Conservation (phyloP, 441 rosid genomes). For the Cnidoscolus chayamansa region DNA sequence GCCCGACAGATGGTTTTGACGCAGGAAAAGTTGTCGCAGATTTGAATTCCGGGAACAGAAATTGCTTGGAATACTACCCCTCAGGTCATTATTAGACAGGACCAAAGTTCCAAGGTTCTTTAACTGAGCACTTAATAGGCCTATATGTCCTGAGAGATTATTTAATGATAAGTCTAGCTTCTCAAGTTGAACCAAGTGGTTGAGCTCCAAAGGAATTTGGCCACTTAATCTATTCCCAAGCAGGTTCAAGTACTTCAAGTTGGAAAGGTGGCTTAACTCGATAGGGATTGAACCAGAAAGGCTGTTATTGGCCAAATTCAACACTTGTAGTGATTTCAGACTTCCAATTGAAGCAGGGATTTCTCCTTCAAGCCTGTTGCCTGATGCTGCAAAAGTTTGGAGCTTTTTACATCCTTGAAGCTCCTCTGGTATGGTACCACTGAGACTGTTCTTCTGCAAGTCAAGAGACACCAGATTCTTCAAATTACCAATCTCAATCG, state of each 20-base stretch:
- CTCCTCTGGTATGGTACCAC: conserved; percentile 61
- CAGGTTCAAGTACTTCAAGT: conserved; percentile 57
- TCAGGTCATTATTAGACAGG: conserved; percentile 50
- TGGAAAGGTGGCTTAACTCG: conserved; percentile 52
- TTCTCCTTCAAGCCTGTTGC: conserved; percentile 66
- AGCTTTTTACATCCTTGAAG: conserved; percentile 50
- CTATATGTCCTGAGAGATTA: conserved; percentile 59
- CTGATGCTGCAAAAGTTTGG: conserved; percentile 46
- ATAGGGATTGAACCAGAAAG: conserved; percentile 61
- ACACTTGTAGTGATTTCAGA: conserved; percentile 45
- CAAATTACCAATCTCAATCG: conserved; percentile 63
- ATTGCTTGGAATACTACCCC: conserved; percentile 50
- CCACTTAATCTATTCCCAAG: conserved; percentile 55
- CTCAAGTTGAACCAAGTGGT: conserved; percentile 48
- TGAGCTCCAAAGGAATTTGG: conserved; percentile 53
- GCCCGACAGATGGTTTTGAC: conserved; percentile 57
- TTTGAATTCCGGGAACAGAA: conserved; percentile 53
- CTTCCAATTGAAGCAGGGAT: conserved; percentile 55
- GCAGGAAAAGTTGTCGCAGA: conserved; percentile 49
- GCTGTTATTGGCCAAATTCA: conserved; percentile 76
- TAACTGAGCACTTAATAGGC: conserved; percentile 37
- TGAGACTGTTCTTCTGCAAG: conserved; percentile 54
- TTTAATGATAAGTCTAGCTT: conserved; percentile 64
- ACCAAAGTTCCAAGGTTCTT: conserved; percentile 46
- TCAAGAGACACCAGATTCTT: conserved; percentile 46